Base-by-base conservation (phyloP, 2,329 filamentous ascomycete genomes). In the Talaromyces sp. region DNA sequence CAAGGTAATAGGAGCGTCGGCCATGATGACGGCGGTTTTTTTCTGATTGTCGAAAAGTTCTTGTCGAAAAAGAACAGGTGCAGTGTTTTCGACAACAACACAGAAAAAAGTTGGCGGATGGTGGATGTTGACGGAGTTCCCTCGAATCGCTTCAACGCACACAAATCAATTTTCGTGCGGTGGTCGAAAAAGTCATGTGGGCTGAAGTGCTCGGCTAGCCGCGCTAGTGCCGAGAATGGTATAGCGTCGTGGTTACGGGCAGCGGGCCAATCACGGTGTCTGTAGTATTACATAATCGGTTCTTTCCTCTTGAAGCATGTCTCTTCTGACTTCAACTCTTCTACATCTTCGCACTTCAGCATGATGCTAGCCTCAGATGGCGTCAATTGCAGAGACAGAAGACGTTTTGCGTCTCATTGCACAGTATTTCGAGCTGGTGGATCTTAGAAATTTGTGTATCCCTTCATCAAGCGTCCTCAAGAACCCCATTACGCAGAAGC, bases 361-460 rank as follows among this genome's bases (percentile, higher is more conserved):
- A 25, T 37, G 6, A 13, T 46, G 3, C 4, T 15, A 22, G 8
- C 35, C 10, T 21, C 39, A 35, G 36, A 40, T 39, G n/a, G 37
- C 43, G 4, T 22, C 51, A 7, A 17, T 25, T 7, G 3, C 10
- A 40, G 40, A 31, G 25, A 50, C 28, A 10, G 25, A 48, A 17
- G 33, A 41, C 8, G 25, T 55, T 35, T 25, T 33, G 64, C 58
- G 58, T 64, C 68, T 81, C 52, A 67, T 70, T 60, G 81, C 83
- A 85, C 91, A 96, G 69, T 95, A 90, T 68, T 81, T 93, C 35
- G 91, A 97, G 70, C 77, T 92, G 2, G 84, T 86, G 41, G 80
- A 92, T 48, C 75, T 78, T 0, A 70, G 78, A 7, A 70, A 78
- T 28, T 76, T 93, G 36, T 80, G 82, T 50, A 88, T 86, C 70